Evolutionary conservation across 805 yeast genomes (phyloP).

Genomic region (Kuraishia molischiana): DNA sequence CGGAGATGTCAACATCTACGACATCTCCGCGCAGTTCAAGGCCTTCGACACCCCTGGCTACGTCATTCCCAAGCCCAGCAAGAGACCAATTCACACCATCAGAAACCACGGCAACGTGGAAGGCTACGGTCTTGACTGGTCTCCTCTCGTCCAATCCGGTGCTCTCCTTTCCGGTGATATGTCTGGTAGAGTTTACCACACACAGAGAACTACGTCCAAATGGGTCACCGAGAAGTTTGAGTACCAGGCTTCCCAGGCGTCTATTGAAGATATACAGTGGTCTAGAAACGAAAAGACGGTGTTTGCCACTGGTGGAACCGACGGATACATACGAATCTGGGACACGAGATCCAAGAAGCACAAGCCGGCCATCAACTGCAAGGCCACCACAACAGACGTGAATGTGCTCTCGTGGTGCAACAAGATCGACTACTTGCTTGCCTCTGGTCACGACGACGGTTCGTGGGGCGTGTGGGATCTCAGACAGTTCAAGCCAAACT

Average conservation of each 20-base stretch:
- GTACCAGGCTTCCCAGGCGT: constrained; percentile 55
- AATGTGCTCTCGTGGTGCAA: constrained; percentile 95
- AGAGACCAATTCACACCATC: constrained; percentile 76
- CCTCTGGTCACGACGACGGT: constrained; percentile 97
- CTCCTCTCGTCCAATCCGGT: constrained; percentile 75
- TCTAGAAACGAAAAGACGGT: constrained; percentile 86
- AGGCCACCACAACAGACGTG: constrained; percentile 75
- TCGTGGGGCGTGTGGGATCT: constrained; percentile 98
- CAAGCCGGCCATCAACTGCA: constrained; percentile 79
- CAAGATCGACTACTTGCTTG: constrained; percentile 76
- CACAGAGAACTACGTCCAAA: constrained; percentile 62
- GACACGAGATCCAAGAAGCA: constrained; percentile 91
- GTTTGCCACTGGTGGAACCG: constrained; percentile 90
- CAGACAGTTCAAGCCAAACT: constrained; percentile 62
- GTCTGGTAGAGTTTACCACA: constrained; percentile 71
- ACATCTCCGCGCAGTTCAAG: constrained; percentile 66
- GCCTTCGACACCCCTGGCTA: constrained; percentile 88
- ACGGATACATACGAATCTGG: constrained; percentile 91
- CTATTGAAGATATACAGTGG: constrained; percentile 98
- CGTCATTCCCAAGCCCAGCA: constrained; percentile 64
- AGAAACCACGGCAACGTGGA: constrained; percentile 88
- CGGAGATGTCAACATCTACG: constrained; percentile 85
- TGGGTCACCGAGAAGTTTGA: constrained; percentile 88
- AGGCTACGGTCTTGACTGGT: constrained; percentile 97
- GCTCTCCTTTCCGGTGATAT: constrained; percentile 83